phyloP scores from a whole-genome alignment of 2,329 filamentous ascomycete species.

The Aureobasidium sp. region DNA sequence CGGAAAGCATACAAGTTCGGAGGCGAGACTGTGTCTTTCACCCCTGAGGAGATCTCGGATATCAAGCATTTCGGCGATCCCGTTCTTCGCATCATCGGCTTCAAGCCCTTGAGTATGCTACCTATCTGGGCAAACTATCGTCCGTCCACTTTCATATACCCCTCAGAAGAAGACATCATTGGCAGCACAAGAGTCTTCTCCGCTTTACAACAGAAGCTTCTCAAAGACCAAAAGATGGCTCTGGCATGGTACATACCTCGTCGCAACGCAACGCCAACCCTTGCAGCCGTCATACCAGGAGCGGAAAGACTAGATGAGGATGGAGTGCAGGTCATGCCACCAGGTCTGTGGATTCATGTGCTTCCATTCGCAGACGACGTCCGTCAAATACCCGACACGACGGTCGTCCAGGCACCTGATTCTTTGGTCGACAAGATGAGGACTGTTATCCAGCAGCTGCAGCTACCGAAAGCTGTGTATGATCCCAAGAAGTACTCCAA shows the following conservation, averaged over 20 bases:
- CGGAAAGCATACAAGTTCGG: slow-evolving; percentile 95
- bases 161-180: slow-evolving; percentile 80
- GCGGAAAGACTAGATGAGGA: slow-evolving; percentile 57
- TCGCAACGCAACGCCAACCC: slow-evolving; percentile 67
- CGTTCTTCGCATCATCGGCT: slow-evolving; percentile 82
- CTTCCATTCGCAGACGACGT: slow-evolving; percentile 88
- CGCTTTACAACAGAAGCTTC: slow-evolving; percentile 79
- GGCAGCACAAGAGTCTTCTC: slow-evolving; percentile 91
- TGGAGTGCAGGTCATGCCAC: slow-evolving; percentile 64
- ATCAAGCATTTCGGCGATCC: slow-evolving; percentile 77
- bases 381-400: slow-evolving; percentile 61
- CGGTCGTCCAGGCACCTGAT: slow-evolving; percentile 54
- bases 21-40: slow-evolving; percentile 80
- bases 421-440: slow-evolving; percentile 75
- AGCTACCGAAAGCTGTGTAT: slow-evolving; percentile 78
- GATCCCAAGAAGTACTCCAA: slow-evolving; percentile 87
- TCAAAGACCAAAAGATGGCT: slow-evolving; percentile 71
- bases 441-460: slow-evolving; percentile 72
- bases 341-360: slow-evolving; percentile 81
- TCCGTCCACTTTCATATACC: slow-evolving; percentile 88
- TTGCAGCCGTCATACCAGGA: slow-evolving; percentile 78
- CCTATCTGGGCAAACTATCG: slow-evolving; percentile 79
- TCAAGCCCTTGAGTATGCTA: slow-evolving; percentile 71
- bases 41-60: slow-evolving; percentile 70
- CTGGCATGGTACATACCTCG: slow-evolving; percentile 87